Evolutionary conservation across 495 filamentous ascomycete genomes (phyloP), one percentile per base, ranked within the genome.

Genomic region (Talaromyces thailandensis): DNA sequence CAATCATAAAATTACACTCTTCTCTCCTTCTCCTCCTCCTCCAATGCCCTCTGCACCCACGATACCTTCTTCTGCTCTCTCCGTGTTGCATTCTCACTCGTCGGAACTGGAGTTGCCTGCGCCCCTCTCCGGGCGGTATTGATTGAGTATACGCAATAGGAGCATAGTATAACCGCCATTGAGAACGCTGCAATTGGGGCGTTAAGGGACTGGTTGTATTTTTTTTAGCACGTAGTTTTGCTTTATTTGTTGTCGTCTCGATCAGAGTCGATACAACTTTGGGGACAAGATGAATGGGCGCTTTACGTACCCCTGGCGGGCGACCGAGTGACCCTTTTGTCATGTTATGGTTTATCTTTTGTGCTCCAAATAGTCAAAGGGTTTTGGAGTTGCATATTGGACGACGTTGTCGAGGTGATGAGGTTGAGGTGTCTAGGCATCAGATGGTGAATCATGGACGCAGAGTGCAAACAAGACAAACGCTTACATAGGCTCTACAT

Each of bases 121-220:
- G 72, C 72, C 45, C 75, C 74, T 26, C 70, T 71, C 40, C 75
- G 71, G 1, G 80, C 80, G 29, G 77, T 72, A 45, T 72, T 68
- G 52, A 83, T 81, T 1, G 80, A 81, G 29, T 71, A 77, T 62
- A 79, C 64, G 62, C 76, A 76, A 64, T 83, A 82, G 37, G 78
- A 72, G 63, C 72, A 78, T 4, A 82, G 73, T 21, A 83, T 48
- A 23, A 75, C 58, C 21, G 79, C 78, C 77, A 82, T 80, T 11
- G 77, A 76, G 63, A 82, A 76, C 12, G 79, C 79, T 31, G 76
- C 78, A 40, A 81, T 78, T 16, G 79, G 79, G 8, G 79, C 77
- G 62, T 78, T 76, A 31, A 79, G 57, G 6, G 76, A 79, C 76
- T 79, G 23, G 26, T 28, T 16, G 51, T 14, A 55, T 4, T 1